phyloP scores from a whole-genome alignment of 331 rosid genomes.

The Stylosanthes scabra region DNA sequence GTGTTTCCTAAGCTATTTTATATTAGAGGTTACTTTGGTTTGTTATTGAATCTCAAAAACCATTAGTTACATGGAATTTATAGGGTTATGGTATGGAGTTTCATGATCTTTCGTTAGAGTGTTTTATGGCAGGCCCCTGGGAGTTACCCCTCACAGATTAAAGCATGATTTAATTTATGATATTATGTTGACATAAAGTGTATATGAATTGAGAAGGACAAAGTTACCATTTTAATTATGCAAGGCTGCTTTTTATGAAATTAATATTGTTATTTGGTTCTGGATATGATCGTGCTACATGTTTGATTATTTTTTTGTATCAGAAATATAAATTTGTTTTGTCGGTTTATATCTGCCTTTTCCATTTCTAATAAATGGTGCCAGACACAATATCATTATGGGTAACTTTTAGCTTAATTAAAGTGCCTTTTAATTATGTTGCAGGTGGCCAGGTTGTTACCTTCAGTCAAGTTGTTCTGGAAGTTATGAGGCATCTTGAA shows the following conservation, averaged over 20 bases:
- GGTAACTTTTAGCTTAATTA: conserved; percentile 35
- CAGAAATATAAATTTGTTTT: not conserved
- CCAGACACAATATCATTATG: conserved; percentile 16
- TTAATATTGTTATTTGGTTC: conserved; percentile 12
- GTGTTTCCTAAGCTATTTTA: not conserved
- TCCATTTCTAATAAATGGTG: conserved; percentile 8
- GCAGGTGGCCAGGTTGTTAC: conserved; percentile 84
- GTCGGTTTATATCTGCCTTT: conserved; percentile 11
- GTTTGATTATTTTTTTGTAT: not conserved
- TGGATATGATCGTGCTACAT: not conserved
- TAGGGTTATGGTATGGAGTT: conserved; percentile 4
- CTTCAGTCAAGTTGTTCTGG: conserved; percentile 95
- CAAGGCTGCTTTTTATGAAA: not conserved
- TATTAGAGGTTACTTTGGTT: conserved; percentile 1
- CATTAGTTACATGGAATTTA: conserved; percentile 1
- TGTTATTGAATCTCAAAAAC: conserved; percentile 4
- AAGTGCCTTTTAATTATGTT: conserved; percentile 43
- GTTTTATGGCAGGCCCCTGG: conserved; percentile 1
- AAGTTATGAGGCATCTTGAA: conserved; percentile 99
- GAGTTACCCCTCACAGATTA: conserved; percentile 17
- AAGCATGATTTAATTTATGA: conserved; percentile 20
- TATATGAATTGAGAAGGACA: not conserved
- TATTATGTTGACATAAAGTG: conserved; percentile 18
- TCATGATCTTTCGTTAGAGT: conserved; percentile 5
- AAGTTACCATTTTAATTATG: conserved; percentile 17